Base-by-base conservation (phyloP, 164 flowering plant genomes). In the Vitis rotundifolia region DNA sequence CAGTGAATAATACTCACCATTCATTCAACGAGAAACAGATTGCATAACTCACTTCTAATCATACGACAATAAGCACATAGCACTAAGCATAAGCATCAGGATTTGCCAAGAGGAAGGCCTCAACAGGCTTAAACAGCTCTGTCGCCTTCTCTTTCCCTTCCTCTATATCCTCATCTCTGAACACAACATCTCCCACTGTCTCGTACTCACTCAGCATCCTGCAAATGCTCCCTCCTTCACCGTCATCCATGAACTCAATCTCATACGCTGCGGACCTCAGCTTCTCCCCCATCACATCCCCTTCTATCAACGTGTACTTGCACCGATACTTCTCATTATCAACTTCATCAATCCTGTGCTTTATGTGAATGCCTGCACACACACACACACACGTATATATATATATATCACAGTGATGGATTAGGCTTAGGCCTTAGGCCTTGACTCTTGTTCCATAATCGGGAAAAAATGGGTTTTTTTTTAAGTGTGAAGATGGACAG, bases 81-180 rank as follows among this genome's bases (percentile, higher is more conserved):
- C 26, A 3, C 15, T 49, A 69, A 14, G 58, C 59, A 37, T 69
- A 69, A 31, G 52, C 72, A 61, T 28, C 28, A 4, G 72, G 72
- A 37, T 61, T 62, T 8, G 44, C 72, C 29, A 69, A 8, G 16
- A 69, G 72, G 55, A 51, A 69, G 7, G 48, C 59, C 11, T 69
- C 66, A 47, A 69, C 66, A 10, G 31, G 29, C 51, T 61, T 62
- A 29, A 50, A 69, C 58, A 69, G 13, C 47, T 50, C 66, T 0
- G 37, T 6, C 4, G 66, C 59, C 13, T 28, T 61, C 9, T 61
- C 72, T 52, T 52, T 69, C 9, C 28, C 66, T 0, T 18, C 66
- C 11, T 59, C 53, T 14, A 69, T 37, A 2, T 69, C 72, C 28
- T 69, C 66, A 5, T 69, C 72, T 12, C 52, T 61, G 16, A 61